These are phyloP conservation scores for Sherardia arvensis DNA, from an alignment of 257 asterid species.

Conservation along the genomic window DNA sequence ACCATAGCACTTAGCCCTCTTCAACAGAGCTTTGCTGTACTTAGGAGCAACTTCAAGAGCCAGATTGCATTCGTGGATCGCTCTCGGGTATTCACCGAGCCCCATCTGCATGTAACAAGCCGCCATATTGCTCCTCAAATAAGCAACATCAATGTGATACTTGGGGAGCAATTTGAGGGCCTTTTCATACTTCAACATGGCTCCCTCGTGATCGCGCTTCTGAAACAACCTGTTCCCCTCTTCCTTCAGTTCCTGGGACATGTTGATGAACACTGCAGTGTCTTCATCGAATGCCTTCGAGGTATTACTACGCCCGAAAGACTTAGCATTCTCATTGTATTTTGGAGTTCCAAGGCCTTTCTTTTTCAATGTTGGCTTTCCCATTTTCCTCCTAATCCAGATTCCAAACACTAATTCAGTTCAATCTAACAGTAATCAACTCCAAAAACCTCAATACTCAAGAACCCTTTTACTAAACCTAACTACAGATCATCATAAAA, in stretches of 20 bases:
- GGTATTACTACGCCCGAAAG: background rate
- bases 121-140: slow-evolving; percentile 77
- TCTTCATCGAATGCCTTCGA: slow-evolving; percentile 76
- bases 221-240: slow-evolving; percentile 73
- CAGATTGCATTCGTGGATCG: slow-evolving; percentile 70
- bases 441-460: background rate
- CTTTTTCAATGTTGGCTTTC: slow-evolving; percentile 77
- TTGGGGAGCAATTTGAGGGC: slow-evolving; percentile 71
- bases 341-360: slow-evolving; percentile 36
- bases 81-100: slow-evolving; percentile 84
- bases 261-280: slow-evolving; percentile 75
- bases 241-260: slow-evolving; percentile 88
- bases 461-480: slow-evolving; percentile 8
- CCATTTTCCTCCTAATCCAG: slow-evolving; percentile 37
- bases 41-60: slow-evolving; percentile 89
- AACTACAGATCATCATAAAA: slow-evolving; percentile 8
- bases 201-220: slow-evolving; percentile 80
- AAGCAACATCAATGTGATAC: slow-evolving; percentile 74
- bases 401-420: slow-evolving; percentile 9
- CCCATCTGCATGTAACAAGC: slow-evolving; percentile 91
- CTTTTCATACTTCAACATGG: slow-evolving; percentile 85
- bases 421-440: background rate
- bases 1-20: slow-evolving; percentile 73
- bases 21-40: slow-evolving; percentile 72
- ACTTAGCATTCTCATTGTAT: slow-evolving; percentile 33